A percentile compares a stretch with the other conserved stretches of the same genome.
phyloP scores from a whole-genome alignment of 768 basidiomycete genomes.

The Tulasnella sp. region DNA sequence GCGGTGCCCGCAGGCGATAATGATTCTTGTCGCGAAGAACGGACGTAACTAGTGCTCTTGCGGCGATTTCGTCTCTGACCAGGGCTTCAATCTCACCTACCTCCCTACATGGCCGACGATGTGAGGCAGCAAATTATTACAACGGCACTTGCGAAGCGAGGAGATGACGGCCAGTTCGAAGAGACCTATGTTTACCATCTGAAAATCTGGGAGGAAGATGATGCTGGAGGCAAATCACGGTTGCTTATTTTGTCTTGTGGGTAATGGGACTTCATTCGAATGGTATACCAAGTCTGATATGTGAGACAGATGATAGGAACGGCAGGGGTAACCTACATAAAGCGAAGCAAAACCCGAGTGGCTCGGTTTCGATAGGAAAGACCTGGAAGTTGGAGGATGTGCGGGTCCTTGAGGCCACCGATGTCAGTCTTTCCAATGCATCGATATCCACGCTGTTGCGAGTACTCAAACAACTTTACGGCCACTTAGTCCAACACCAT shows the following conservation, averaged over 20 bases:
- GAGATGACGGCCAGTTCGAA: slow-evolving; percentile 40
- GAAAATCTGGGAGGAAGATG: slow-evolving; percentile 91
- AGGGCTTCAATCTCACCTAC: too few species aligned
- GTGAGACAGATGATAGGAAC: slow-evolving; percentile 41
- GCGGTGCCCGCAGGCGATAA: too few species aligned
- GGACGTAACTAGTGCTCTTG: too few species aligned
- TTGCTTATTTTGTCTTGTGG: slow-evolving; percentile 85
- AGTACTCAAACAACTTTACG: background rate
- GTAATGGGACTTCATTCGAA: slow-evolving; percentile 26
- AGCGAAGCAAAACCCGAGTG: slow-evolving; percentile 90
- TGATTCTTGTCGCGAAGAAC: too few species aligned
- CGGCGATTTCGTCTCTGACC: too few species aligned
- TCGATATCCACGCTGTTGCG: slow-evolving; percentile 16
- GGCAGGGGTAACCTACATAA: slow-evolving; percentile 79
- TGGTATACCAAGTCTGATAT: background rate
- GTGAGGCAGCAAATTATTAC: slow-evolving; percentile 1
- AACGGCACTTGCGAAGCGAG: slow-evolving; percentile 2
- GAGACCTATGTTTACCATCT: slow-evolving; percentile 80
- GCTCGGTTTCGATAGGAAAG: slow-evolving; percentile 93
- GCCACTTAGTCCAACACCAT: slow-evolving; percentile 46
- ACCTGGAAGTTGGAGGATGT: slow-evolving; percentile 85
- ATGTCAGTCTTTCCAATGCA: slow-evolving; percentile 36
- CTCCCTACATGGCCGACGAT: slow-evolving; percentile 5
- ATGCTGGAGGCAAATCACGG: slow-evolving; percentile 67
- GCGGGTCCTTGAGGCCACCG: slow-evolving; percentile 60